phyloP scores from a whole-genome alignment of 2,329 filamentous ascomycete genomes.

The Colletotrichum simmondsii region DNA sequence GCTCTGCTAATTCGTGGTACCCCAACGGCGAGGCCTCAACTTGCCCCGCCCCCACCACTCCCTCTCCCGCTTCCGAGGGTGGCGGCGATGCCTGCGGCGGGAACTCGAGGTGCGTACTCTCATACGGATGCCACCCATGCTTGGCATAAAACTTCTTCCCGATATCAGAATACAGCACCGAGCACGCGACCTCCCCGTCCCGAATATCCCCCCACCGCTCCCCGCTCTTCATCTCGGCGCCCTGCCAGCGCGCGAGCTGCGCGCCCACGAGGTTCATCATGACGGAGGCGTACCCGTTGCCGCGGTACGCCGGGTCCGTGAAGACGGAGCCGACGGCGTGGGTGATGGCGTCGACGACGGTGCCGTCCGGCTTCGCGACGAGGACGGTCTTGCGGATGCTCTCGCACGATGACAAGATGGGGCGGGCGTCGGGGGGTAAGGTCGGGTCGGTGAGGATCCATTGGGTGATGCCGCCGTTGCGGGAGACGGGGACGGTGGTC shows the following conservation, averaged over 20 bases:
- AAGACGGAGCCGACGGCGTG: constrained; percentile 88
- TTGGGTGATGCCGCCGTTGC: constrained; percentile 67
- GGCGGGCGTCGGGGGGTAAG: constrained; percentile 53
- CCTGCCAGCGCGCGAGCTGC: constrained; percentile 51
- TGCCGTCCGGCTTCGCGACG: constrained; percentile 49
- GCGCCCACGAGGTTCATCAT: constrained; percentile 77
- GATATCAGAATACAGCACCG: constrained; percentile 87
- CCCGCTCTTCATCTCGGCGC: constrained; percentile 31
- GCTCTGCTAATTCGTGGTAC: constrained; percentile 67
- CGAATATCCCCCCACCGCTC: constrained; percentile 37
- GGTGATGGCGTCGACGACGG: constrained; percentile 64
- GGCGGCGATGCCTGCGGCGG: constrained; percentile 46
- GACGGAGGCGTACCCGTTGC: constrained; percentile 79
- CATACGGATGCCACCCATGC: constrained; percentile 80
- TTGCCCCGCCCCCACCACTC: neutral
- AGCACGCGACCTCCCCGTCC: constrained; percentile 65
- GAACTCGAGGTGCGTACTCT: constrained; percentile 78
- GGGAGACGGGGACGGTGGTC: constrained; percentile 66
- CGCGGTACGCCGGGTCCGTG: constrained; percentile 73
- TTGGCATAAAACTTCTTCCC: constrained; percentile 84
- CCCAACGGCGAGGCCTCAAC: constrained; percentile 57
- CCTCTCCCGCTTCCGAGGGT: constrained; percentile 12
- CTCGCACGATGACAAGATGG: constrained; percentile 73
- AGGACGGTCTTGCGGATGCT: constrained; percentile 70
- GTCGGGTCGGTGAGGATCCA: constrained; percentile 71